phyloP scores from a whole-genome alignment of 1,284 basidiomycete species.

The Pascua sp. region DNA sequence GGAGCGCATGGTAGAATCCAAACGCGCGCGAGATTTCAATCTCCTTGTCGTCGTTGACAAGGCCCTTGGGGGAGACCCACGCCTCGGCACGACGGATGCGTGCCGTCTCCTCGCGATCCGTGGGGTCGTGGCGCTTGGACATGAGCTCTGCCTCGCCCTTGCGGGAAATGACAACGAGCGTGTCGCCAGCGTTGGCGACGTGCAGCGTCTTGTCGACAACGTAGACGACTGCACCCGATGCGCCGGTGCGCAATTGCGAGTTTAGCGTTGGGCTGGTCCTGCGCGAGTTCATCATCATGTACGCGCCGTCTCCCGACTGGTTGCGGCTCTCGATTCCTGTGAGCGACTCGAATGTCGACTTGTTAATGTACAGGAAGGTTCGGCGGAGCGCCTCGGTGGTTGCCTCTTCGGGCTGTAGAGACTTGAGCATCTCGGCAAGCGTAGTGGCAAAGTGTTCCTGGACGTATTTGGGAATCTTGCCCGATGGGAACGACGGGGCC shows the following conservation, averaged over 20 bases:
- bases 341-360: conserved; percentile 66
- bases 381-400: conserved; percentile 74
- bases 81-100: conserved; percentile 90
- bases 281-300: conserved; percentile 16
- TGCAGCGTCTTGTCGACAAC: conserved; percentile 76
- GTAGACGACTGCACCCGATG: conserved; percentile 84
- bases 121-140: conserved; percentile 84
- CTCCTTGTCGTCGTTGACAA: conserved; percentile 77
- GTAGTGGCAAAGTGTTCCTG: conserved; percentile 71
- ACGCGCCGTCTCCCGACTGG: conserved; percentile 67
- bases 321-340: conserved; percentile 51
- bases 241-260: conserved; percentile 63
- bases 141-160: conserved; percentile 74
- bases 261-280: conserved; percentile 23
- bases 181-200: conserved; percentile 86
- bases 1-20: conserved; percentile 87
- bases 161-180: conserved; percentile 80
- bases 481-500: conserved; percentile 56
- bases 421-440: conserved; percentile 61
- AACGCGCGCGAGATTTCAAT: conserved; percentile 88
- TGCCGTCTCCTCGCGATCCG: conserved; percentile 76
- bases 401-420: conserved; percentile 57
- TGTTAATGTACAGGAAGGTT: conserved; percentile 80
- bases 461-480: conserved; percentile 63
- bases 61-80: conserved; percentile 91